phyloP scores from a whole-genome alignment of 768 basidiomycete genomes.

The Nidularia sp. region DNA sequence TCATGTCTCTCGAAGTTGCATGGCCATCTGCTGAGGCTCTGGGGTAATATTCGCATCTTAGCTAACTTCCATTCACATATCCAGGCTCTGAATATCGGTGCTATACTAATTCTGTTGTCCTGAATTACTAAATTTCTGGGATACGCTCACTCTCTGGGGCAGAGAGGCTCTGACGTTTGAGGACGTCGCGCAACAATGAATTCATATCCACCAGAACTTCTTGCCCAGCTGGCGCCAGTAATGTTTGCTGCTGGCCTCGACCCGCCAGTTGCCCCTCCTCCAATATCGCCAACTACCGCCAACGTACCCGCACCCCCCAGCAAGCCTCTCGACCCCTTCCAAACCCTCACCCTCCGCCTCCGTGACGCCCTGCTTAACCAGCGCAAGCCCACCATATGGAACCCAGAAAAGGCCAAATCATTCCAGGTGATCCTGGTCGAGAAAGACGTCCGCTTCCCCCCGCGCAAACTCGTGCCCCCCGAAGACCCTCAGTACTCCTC shows the following conservation, averaged over 20 bases:
- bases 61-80: no score
- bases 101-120: no score
- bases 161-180: no score
- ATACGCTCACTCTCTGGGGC: no score
- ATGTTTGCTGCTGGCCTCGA: constrained; percentile 94
- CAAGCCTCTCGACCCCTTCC: constrained; percentile 57
- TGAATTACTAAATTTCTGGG: no score
- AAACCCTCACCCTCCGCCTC: constrained; percentile 52
- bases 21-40: no score
- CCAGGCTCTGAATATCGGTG: no score
- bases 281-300: constrained; percentile 13
- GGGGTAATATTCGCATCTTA: no score
- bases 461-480: constrained; percentile 67
- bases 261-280: constrained; percentile 18
- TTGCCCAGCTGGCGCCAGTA: constrained; percentile 85
- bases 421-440: constrained; percentile 88
- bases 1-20: no score
- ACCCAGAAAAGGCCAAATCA: constrained; percentile 63
- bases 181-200: constrained; percentile 53
- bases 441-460: constrained; percentile 80
- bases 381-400: constrained; percentile 65
- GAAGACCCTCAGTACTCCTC: constrained; percentile 54
- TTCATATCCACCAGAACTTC: constrained; percentile 86
- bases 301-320: constrained; percentile 17
- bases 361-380: constrained; percentile 66